phyloP scores from a whole-genome alignment of 805 yeast genomes.

The Kodamaea fukazawae region DNA sequence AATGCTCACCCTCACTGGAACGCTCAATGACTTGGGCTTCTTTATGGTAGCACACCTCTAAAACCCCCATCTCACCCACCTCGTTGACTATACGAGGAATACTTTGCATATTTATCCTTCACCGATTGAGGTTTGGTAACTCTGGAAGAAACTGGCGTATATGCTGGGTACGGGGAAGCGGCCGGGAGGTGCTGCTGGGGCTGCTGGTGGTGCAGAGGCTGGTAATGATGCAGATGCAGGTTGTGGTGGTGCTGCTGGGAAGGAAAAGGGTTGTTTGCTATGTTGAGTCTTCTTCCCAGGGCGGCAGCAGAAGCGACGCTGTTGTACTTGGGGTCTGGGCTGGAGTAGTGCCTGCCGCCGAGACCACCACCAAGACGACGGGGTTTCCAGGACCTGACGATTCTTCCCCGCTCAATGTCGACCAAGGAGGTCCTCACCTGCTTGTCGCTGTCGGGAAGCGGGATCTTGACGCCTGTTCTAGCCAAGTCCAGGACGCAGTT shows the following conservation, averaged over 20 bases:
- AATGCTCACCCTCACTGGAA: too few species aligned
- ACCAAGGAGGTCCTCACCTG: conserved; percentile 53
- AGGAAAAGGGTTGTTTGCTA: conserved; percentile 2
- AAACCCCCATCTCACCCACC: too few species aligned
- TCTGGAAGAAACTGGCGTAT: too few species aligned
- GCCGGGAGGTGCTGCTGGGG: too few species aligned
- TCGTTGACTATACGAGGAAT: conserved; percentile 9
- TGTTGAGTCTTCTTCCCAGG: conserved; percentile 17
- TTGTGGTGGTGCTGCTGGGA: background rate
- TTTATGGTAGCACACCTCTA: too few species aligned
- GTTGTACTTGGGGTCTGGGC: conserved; percentile 21
- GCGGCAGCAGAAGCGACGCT: conserved; percentile 39
- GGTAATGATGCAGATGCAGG: background rate
- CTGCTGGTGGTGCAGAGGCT: background rate
- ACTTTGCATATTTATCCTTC: conserved; percentile 25
- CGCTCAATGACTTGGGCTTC: too few species aligned
- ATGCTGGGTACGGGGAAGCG: too few species aligned
- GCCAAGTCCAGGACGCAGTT: conserved; percentile 61
- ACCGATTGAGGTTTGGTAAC: conserved; percentile 15
- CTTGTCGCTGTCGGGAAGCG: conserved; percentile 35
- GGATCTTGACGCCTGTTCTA: conserved; percentile 34
- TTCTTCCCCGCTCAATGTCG: conserved; percentile 69
- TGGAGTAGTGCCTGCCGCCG: conserved; percentile 77
- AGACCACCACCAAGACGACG: conserved; percentile 84
- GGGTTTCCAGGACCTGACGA: conserved; percentile 67